Percentiles rank a stretch among this genome's conserved stretches.
These are phyloP conservation scores for Nigrospora osmanthi DNA, from an alignment of 2,329 filamentous ascomycete species.

Conservation along the genomic window DNA sequence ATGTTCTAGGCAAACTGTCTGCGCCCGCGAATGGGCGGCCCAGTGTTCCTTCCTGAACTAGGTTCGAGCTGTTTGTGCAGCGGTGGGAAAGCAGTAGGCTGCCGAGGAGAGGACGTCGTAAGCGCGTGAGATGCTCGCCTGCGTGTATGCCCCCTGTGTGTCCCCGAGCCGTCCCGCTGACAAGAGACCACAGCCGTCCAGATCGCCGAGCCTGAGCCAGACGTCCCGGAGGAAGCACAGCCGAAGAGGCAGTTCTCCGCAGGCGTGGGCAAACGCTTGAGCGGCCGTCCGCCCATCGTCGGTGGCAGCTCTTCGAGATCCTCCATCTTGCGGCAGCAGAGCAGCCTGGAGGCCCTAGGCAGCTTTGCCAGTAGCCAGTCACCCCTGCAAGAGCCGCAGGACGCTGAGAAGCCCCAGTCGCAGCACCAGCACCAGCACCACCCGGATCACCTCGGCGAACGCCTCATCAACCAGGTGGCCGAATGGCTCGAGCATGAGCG, in stretches of 20 bases:
- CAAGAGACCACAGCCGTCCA: constrained; percentile 38
- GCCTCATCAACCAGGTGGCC: constrained; percentile 64
- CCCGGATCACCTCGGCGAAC: constrained; percentile 35
- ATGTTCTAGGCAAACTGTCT: too few relatives aligned
- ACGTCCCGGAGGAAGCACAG: constrained; percentile 24
- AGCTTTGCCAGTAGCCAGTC: constrained; percentile 15
- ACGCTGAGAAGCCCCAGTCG: constrained; percentile 17
- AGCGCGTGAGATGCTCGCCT: neutral
- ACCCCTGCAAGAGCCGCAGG: constrained; percentile 14
- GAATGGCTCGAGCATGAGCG: constrained; percentile 82
- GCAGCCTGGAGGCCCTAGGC: constrained; percentile 23
- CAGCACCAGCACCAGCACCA: constrained; percentile 24
- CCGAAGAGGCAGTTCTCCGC: constrained; percentile 37
- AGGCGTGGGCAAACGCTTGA: constrained; percentile 33
- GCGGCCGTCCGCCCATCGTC: constrained; percentile 29
- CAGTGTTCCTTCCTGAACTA: too few relatives aligned
- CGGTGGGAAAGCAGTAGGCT: too few relatives aligned
- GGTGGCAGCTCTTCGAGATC: constrained; percentile 32
- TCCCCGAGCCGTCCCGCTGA: constrained; percentile 7
- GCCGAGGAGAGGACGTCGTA: too few relatives aligned
- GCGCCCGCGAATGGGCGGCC: too few relatives aligned
- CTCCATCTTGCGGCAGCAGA: constrained; percentile 30
- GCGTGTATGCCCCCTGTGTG: neutral
- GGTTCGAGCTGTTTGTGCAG: too few relatives aligned
- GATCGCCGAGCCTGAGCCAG: constrained; percentile 38